Percentiles rank a stretch among this genome's conserved stretches.
phyloP scores from a whole-genome alignment of 371 early-diverging fungal species.

The Cladochytrium tenue region DNA sequence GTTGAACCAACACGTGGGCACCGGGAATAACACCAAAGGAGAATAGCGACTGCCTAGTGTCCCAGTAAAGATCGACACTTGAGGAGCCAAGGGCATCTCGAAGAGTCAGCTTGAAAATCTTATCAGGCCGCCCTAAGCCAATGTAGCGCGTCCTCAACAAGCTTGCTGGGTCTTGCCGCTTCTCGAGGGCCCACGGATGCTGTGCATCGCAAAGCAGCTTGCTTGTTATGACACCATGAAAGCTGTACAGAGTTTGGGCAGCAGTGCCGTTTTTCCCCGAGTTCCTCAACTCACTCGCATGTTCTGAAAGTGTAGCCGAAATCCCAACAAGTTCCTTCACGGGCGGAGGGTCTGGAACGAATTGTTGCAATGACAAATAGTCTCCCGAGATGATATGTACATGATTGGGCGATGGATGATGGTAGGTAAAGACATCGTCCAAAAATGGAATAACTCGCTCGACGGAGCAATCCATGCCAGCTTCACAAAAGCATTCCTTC shows the following conservation, averaged over 20 bases:
- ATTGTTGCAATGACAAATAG: background rate
- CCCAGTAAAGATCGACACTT: background rate
- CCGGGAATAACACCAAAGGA: background rate
- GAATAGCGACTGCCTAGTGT: background rate
- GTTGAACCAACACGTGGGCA: background rate
- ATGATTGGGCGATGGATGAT: background rate
- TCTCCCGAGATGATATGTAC: background rate
- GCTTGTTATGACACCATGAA: background rate
- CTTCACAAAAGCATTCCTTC: background rate
- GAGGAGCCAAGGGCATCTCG: background rate
- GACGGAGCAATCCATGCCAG: background rate
- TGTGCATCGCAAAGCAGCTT: background rate
- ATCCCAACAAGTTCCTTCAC: background rate
- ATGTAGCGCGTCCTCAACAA: background rate
- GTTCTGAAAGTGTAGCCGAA: too few species aligned
- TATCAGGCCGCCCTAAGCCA: background rate
- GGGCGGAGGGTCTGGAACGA: background rate
- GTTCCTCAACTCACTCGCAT: background rate
- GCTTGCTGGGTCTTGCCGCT: background rate
- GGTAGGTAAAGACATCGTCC: background rate
- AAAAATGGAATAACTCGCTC: background rate
- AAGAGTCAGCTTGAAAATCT: background rate
- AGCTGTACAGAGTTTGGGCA: background rate
- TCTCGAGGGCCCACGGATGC: background rate
- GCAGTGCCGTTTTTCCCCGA: background rate